A percentile compares a stretch with the other conserved stretches of the same genome.
phyloP scores from a whole-genome alignment of 306 rosid species.

The Begonia peltatifolia region DNA sequence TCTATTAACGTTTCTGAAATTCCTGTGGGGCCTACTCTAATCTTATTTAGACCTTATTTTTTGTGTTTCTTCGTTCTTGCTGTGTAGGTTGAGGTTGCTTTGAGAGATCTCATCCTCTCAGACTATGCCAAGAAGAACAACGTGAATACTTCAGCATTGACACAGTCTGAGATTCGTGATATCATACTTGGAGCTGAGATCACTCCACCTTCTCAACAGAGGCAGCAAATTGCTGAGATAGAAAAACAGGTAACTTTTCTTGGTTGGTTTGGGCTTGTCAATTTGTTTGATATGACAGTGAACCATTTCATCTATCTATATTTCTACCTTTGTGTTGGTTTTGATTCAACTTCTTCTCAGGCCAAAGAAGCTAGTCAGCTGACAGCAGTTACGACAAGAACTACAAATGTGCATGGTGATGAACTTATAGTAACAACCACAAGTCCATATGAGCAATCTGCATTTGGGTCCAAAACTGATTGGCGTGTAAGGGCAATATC shows the following conservation, averaged over 20 bases:
- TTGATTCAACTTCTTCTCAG: constrained; percentile 22
- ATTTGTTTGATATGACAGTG: too few species aligned
- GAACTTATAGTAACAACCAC: constrained; percentile 92
- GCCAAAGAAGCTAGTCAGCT: constrained; percentile 84
- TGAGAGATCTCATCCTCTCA: constrained; percentile 93
- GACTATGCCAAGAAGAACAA: constrained; percentile 99
- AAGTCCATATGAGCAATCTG: constrained; percentile 94
- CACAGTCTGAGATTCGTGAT: constrained; percentile 98
- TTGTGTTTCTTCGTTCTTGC: not conserved
- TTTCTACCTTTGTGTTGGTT: not conserved
- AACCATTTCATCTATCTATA: too few species aligned
- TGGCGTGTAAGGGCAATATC: constrained; percentile 99
- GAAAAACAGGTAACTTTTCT: constrained; percentile 69
- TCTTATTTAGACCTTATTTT: too few species aligned
- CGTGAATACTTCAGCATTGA: constrained; percentile 90
- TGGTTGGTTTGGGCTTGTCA: too few species aligned
- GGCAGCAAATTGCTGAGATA: constrained; percentile 98
- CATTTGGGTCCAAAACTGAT: constrained; percentile 90
- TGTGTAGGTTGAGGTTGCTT: constrained; percentile 92
- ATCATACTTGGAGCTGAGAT: constrained; percentile 99
- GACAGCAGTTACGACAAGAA: constrained; percentile 88
- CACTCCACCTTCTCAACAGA: constrained; percentile 96
- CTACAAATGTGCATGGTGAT: constrained; percentile 92
- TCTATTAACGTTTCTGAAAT: too few species aligned
- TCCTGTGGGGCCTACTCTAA: too few species aligned